A percentile compares a stretch with the other conserved stretches of the same genome.
Evolutionary conservation across 345 rosid species (phyloP).

Genomic region (Eucalyptus regnans): DNA sequence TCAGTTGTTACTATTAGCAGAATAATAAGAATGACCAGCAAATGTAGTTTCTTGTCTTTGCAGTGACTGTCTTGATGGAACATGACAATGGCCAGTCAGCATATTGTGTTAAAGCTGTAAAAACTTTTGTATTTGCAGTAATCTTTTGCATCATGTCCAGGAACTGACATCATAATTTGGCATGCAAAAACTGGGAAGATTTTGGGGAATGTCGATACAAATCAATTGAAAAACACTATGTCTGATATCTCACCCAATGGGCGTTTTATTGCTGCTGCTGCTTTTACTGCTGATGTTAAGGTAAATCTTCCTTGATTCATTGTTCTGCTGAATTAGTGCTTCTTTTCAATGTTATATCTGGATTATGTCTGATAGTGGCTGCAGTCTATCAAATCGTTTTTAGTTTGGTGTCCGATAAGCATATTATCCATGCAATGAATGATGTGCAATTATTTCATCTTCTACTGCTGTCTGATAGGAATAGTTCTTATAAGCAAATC

Average conservation of each 20-base stretch:
- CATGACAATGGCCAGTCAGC: background rate
- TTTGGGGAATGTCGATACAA: slow-evolving; percentile 82
- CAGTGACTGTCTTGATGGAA: background rate
- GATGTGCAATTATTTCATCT: background rate
- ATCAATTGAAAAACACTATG: slow-evolving; percentile 91
- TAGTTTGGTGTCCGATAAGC: background rate
- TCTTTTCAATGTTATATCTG: background rate
- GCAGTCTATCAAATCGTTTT: background rate
- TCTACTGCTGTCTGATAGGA: background rate
- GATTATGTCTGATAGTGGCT: background rate
- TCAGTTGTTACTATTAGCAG: background rate
- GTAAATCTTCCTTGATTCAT: slow-evolving; percentile 13
- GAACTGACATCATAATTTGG: slow-evolving; percentile 93
- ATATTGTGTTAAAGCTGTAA: background rate
- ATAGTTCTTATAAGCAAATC: background rate
- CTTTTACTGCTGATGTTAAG: slow-evolving; percentile 99
- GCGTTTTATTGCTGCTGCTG: slow-evolving; percentile 95
- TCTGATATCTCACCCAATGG: slow-evolving; percentile 94
- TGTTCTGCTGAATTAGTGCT: background rate
- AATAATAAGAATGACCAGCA: background rate
- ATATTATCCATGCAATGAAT: background rate
- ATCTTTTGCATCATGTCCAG: slow-evolving; percentile 11
- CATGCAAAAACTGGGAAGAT: slow-evolving; percentile 85
- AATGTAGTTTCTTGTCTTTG: background rate
- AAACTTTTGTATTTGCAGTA: background rate